phyloP scores from a whole-genome alignment of 371 early-diverging fungal species.

The Lichtheimia hyalospora region DNA sequence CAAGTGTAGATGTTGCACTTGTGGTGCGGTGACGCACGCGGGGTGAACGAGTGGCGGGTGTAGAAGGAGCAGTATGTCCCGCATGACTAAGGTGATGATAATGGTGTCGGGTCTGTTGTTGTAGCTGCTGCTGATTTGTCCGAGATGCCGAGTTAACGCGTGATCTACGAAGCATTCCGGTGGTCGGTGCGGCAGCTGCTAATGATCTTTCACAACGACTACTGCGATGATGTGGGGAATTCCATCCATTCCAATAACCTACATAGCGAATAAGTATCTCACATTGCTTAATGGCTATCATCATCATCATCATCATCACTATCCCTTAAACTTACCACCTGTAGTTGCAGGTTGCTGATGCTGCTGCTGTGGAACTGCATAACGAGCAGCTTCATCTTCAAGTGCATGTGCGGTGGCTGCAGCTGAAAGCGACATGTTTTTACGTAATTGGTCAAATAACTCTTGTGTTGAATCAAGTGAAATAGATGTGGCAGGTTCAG shows the following conservation, averaged over 20 bases:
- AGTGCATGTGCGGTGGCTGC: conserved; percentile 35
- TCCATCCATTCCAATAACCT: conserved; percentile 1
- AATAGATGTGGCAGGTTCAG: conserved; percentile 61
- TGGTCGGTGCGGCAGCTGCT: neutral
- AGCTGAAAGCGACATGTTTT: conserved; percentile 37
- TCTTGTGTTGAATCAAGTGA: conserved; percentile 67
- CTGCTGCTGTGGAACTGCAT: conserved; percentile 1
- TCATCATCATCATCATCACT: neutral
- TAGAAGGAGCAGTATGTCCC: conserved; percentile 1
- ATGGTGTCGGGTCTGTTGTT: conserved; percentile 2
- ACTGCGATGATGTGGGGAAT: neutral
- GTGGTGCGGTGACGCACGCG: neutral
- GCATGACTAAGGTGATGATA: conserved; percentile 9
- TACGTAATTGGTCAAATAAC: conserved; percentile 59
- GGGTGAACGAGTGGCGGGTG: neutral
- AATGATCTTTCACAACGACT: neutral
- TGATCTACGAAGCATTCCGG: neutral
- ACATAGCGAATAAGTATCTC: neutral
- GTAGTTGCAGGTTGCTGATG: neutral
- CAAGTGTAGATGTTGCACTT: neutral
- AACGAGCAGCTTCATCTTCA: conserved; percentile 21
- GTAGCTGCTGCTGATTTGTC: conserved; percentile 8
- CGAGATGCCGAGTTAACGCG: conserved; percentile 37
- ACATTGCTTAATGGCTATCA: neutral
- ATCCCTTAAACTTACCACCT: neutral